Evolutionary conservation across 805 yeast species (phyloP).

Genomic region (Henningerozyma blattae): DNA sequence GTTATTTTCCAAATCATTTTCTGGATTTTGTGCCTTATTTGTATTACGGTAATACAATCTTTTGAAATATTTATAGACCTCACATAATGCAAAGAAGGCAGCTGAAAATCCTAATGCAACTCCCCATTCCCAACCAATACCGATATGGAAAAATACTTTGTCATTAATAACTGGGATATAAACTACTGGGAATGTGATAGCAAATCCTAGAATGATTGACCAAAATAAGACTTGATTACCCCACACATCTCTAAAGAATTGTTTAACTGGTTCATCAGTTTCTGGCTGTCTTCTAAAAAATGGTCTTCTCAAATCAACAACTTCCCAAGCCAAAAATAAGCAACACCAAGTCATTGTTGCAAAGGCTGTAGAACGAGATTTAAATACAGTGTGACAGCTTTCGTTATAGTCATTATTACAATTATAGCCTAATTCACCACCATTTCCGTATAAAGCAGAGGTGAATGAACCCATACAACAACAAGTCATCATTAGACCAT

Average conservation of each 20-base stretch:
- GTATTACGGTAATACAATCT: conserved; percentile 38
- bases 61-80: conserved; percentile 56
- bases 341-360: conserved; percentile 84
- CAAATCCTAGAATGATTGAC: conserved; percentile 63
- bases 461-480: conserved; percentile 58
- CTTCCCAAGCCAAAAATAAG: conserved; percentile 73
- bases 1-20: conserved; percentile 45
- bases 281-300: conserved; percentile 62
- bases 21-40: conserved; percentile 41
- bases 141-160: conserved; percentile 60
- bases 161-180: conserved; percentile 82
- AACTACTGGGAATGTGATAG: conserved; percentile 67
- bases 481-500: conserved; percentile 64
- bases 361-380: conserved; percentile 68
- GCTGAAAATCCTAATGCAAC: conserved; percentile 48
- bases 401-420: conserved; percentile 44
- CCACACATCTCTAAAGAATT: conserved; percentile 57
- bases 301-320: conserved; percentile 58
- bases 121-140: conserved; percentile 76
- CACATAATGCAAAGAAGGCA: conserved; percentile 48
- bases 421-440: conserved; percentile 49
- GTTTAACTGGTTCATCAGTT: conserved; percentile 45
- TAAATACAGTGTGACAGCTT: conserved; percentile 51
- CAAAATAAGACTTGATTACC: conserved; percentile 66
- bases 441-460: conserved; percentile 49